Conservation (phyloP, 169 alveolate species). For the Eimeria tenella region DNA sequence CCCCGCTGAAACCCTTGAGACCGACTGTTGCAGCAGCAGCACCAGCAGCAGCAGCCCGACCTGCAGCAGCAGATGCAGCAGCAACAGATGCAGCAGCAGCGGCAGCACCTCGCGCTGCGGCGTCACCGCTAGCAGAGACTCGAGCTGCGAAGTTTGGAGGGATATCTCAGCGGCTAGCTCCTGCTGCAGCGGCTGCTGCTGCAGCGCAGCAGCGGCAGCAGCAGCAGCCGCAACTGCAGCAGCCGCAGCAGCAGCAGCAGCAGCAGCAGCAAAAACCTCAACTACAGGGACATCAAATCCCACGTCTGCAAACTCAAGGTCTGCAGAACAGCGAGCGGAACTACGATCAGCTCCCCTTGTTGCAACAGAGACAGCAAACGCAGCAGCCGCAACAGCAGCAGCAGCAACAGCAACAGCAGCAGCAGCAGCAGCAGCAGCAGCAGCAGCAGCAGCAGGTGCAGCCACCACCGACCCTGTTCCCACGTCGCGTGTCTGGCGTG, state of each 20-base stretch:
- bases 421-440: background rate
- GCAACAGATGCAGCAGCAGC: constrained; percentile 48
- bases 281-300: background rate
- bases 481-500: constrained; percentile 1
- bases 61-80: constrained; percentile 12
- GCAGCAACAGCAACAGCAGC: background rate
- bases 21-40: constrained; percentile 14
- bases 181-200: constrained; percentile 12
- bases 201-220: constrained; percentile 14
- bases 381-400: background rate
- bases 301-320: too few species aligned
- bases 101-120: background rate
- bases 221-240: background rate
- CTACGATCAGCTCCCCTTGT: too few species aligned
- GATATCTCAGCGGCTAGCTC: background rate
- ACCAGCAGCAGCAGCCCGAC: background rate
- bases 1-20: background rate
- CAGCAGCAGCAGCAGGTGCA: constrained; percentile 56
- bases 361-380: background rate
- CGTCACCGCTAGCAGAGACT: background rate
- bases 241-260: background rate
- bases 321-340: too few species aligned
- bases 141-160: constrained; percentile 19
- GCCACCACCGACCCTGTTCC: background rate
- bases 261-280: constrained; percentile 5